Conservation (phyloP, 257 asterid species). For the Capsicum chinense region DNA sequence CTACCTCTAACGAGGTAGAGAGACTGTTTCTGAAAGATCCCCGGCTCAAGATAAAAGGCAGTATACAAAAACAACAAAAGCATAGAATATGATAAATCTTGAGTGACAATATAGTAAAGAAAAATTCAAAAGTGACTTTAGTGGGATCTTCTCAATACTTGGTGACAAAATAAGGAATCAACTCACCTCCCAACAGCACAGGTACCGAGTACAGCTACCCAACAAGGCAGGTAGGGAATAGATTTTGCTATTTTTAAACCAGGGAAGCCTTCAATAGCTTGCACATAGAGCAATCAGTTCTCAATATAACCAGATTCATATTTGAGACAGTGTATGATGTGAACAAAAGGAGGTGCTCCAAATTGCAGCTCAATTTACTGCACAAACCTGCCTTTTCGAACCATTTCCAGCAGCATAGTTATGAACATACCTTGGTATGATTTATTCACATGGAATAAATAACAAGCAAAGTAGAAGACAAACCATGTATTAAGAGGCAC, state of each 20-base stretch:
- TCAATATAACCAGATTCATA: background rate
- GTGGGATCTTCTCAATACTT: no score
- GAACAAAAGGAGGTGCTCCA: background rate
- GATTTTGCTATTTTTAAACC: background rate
- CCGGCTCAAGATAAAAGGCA: no score
- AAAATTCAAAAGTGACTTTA: no score
- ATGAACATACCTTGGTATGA: conserved; percentile 9
- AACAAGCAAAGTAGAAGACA: background rate
- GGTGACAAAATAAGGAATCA: no score
- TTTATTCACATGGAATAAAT: background rate
- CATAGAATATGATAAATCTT: no score
- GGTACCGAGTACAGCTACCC: background rate
- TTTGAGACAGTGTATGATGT: background rate
- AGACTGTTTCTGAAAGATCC: no score
- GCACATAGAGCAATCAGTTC: background rate
- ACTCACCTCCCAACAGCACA: background rate
- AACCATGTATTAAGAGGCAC: background rate
- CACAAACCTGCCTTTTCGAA: background rate
- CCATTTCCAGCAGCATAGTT: background rate
- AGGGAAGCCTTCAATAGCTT: conserved; percentile 12
- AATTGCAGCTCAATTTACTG: conserved; percentile 13
- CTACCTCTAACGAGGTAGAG: no score
- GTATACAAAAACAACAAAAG: no score
- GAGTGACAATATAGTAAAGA: no score
- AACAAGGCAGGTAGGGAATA: background rate